Percentiles rank a stretch among this genome's conserved stretches.
Conservation (phyloP, 257 asterid species). For the Craterostigma plantagineum region DNA sequence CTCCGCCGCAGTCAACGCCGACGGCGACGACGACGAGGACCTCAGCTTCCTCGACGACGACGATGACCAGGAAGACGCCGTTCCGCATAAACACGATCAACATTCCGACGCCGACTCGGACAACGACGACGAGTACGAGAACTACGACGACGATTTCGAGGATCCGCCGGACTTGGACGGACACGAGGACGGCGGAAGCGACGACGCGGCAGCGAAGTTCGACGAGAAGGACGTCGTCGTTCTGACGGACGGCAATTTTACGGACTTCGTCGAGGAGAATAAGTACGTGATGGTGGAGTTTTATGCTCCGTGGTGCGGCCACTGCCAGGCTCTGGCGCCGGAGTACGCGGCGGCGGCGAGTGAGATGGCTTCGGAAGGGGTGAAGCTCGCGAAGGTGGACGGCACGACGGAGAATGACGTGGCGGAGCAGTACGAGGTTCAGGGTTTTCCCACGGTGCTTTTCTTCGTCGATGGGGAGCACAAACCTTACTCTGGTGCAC, state of each 20-base stretch:
- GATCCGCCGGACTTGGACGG: constrained; percentile 20
- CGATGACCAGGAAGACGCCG: constrained; percentile 12
- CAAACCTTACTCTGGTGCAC: constrained; percentile 52
- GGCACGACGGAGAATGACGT: constrained; percentile 61
- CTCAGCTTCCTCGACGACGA: constrained; percentile 36
- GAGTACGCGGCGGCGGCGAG: constrained; percentile 99
- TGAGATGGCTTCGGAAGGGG: constrained; percentile 39
- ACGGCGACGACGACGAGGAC: constrained; percentile 34
- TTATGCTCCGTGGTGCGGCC: constrained; percentile 98
- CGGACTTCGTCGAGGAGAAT: constrained; percentile 38
- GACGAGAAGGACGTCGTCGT: constrained; percentile 81
- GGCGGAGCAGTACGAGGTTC: constrained; percentile 61
- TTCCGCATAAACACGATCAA: constrained; percentile 16
- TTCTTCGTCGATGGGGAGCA: constrained; percentile 78
- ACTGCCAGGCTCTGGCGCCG: constrained; percentile 72
- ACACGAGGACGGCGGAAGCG: constrained; percentile 16
- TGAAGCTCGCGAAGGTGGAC: constrained; percentile 79
- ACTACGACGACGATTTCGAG: constrained; percentile 34
- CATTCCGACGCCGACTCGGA: constrained; percentile 23
- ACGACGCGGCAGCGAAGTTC: constrained; percentile 13
- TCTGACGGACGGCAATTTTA: constrained; percentile 58
- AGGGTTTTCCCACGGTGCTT: constrained; percentile 64
- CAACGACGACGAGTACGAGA: constrained; percentile 28
- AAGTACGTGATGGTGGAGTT: constrained; percentile 90
- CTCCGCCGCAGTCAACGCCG: constrained; percentile 11